Evolutionary conservation across 2,329 filamentous ascomycete species (phyloP), one percentile per base, ranked within the genome.

Genomic region (Teratosphaeria viscida): DNA sequence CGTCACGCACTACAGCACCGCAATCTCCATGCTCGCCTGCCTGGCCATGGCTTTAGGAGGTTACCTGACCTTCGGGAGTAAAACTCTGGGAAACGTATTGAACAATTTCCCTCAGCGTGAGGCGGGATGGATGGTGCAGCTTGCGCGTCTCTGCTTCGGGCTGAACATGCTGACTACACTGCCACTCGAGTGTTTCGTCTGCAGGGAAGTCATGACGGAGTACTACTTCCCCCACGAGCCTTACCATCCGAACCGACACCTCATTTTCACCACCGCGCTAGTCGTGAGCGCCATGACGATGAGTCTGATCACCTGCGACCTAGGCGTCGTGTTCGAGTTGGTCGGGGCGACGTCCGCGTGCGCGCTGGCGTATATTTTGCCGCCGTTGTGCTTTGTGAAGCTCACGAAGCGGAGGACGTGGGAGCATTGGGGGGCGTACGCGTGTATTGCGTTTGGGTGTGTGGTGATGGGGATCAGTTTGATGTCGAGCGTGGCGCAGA

Each of bases 81-180:
- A 86, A 69, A 99, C 94, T 3, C 80, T 91, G 66, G 94, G 94
- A 71, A 99, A 99, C 73, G 90, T 99, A 57, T 85, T 99, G 68
- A 99, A 99, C 80, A 99, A 99, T 77, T 97, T 99, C 71, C 89
- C 92, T 1, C 80, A 85, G 23, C 85, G 95, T 75, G 97, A 96
- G 75, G 81, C 87, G 67, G 43, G 43, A 19, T 49, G 43, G 43
- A 87, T 97, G 84, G 91, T 97, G 71, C 97, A 96, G 75, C 82
- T 99, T 60, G 94, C 94, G 26, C 87, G 94, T 57, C 82, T 99
- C 78, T 96, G 90, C 76, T 97, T 99, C 71, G 94, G 94, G 1
- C 82, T 99, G 65, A 99, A 99, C 80, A 99, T 99, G 94, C 85
- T 99, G 68, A 96, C 94, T 14, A 97, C 94, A 1, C 80, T 99